Conservation (phyloP, 371 early-diverging fungal species). For the Mucor velutinosus region DNA sequence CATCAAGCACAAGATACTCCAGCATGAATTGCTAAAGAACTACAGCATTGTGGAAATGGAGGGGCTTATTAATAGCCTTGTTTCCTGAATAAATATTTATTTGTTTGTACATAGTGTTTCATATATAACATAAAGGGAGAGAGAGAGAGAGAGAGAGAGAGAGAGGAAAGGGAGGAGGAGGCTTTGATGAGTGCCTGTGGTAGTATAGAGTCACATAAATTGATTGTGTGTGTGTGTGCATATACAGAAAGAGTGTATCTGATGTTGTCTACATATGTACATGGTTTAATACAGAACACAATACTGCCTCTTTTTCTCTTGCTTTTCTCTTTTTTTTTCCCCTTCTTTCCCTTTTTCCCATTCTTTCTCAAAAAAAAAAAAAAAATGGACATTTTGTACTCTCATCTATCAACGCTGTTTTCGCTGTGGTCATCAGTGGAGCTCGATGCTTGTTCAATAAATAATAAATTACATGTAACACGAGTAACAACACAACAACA, state of each 20-base stretch:
- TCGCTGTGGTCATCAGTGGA: slow-evolving; percentile 24
- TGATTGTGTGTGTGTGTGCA: background rate
- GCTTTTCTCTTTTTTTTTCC: background rate
- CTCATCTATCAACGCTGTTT: slow-evolving; percentile 21
- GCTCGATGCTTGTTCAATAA: slow-evolving; percentile 17
- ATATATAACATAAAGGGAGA: background rate
- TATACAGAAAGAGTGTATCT: too few relatives aligned
- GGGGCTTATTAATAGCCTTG: slow-evolving; percentile 10
- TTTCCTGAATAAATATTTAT: slow-evolving; percentile 7
- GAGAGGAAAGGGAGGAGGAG: background rate
- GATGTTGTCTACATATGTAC: background rate
- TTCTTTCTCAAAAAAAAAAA: background rate
- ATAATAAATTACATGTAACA: slow-evolving; percentile 23
- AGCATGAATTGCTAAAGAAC: slow-evolving; percentile 7
- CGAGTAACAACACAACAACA: background rate
- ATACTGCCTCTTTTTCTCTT: background rate
- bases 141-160: too few relatives aligned
- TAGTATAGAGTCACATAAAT: background rate
- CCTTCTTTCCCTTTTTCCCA: background rate
- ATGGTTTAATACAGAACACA: background rate
- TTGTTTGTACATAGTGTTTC: slow-evolving; percentile 4
- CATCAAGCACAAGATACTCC: slow-evolving; percentile 54
- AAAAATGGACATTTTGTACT: slow-evolving; percentile 19
- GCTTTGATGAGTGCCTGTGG: background rate
- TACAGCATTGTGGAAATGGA: slow-evolving; percentile 3